phyloP scores from a whole-genome alignment of 140 eudicot species.

The Senecio squalidus region DNA sequence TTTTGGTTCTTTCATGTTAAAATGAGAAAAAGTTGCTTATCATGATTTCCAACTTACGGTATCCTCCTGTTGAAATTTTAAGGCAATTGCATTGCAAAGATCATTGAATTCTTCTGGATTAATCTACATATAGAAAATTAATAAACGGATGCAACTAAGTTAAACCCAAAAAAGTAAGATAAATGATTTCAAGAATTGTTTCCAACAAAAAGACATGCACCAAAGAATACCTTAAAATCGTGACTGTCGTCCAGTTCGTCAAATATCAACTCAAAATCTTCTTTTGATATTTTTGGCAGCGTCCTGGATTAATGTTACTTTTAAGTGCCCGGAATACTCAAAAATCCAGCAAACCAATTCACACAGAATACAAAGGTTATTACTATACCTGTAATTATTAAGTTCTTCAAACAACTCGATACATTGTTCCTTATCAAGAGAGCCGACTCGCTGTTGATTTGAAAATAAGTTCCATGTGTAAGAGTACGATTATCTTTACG shows the following conservation, averaged over 20 bases:
- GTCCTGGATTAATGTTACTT: slow-evolving; percentile 42
- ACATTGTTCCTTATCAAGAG: slow-evolving; percentile 69
- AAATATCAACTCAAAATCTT: slow-evolving; percentile 78
- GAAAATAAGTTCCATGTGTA: slow-evolving; percentile 9
- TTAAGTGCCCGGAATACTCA: slow-evolving; percentile 13
- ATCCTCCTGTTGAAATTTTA: slow-evolving; percentile 86
- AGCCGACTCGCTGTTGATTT: slow-evolving; percentile 38
- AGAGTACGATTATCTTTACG: neutral
- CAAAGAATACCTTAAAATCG: slow-evolving; percentile 64
- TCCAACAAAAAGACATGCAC: slow-evolving; percentile 5
- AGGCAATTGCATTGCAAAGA: slow-evolving; percentile 91
- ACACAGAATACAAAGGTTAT: too few species aligned
- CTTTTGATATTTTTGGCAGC: slow-evolving; percentile 81
- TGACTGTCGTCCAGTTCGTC: slow-evolving; percentile 72
- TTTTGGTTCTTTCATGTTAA: neutral
- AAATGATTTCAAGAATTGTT: neutral
- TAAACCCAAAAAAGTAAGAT: neutral
- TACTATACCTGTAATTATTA: slow-evolving; percentile 84
- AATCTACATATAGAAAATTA: slow-evolving; percentile 39
- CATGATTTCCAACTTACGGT: slow-evolving; percentile 35
- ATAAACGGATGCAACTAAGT: slow-evolving; percentile 10
- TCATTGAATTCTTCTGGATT: slow-evolving; percentile 78
- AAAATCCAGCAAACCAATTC: neutral
- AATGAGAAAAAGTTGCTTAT: neutral
- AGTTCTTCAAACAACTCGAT: slow-evolving; percentile 77